These are phyloP conservation scores for Oryza australiensis DNA, from an alignment of 176 grass and related monocot genomes.

Conservation along the genomic window DNA sequence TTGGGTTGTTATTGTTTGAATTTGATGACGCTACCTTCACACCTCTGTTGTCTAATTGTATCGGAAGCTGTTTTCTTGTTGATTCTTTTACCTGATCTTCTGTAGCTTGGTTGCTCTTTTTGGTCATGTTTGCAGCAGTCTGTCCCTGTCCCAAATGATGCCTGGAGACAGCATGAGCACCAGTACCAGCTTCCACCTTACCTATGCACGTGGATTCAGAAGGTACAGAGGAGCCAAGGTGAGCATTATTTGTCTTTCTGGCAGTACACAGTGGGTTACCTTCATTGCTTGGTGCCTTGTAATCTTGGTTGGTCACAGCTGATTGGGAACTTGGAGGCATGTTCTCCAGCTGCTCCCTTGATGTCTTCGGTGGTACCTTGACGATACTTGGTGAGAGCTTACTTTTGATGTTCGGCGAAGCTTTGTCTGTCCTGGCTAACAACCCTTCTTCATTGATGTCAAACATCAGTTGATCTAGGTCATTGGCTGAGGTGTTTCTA, in stretches of 20 bases:
- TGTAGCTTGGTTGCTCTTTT: constrained; percentile 6
- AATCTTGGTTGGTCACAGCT: constrained; percentile 25
- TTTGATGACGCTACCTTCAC: constrained; percentile 2
- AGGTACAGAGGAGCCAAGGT: constrained; percentile 40
- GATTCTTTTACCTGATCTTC: constrained; percentile 27
- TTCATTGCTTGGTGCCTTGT: constrained; percentile 24
- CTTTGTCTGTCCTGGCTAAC: constrained; percentile 1
- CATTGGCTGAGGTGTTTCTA: constrained; percentile 31
- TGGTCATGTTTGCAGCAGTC: background rate
- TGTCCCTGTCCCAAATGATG: constrained; percentile 11
- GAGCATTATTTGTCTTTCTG: constrained; percentile 15
- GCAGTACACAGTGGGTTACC: background rate
- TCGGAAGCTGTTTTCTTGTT: constrained; percentile 20
- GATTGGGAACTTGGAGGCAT: constrained; percentile 11
- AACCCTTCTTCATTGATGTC: constrained; percentile 37
- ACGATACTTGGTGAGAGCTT: constrained; percentile 16
- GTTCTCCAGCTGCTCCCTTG: constrained; percentile 25
- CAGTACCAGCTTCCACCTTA: background rate
- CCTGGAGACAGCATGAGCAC: constrained; percentile 23
- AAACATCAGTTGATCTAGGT: constrained; percentile 43
- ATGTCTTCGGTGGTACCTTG: background rate
- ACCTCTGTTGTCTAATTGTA: constrained; percentile 19
- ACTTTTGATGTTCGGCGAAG: background rate
- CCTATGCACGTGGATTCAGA: constrained; percentile 41
- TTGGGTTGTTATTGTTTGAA: constrained; percentile 21